Conservation (phyloP, 805 yeast genomes). For the Yarrowia bubula region DNA sequence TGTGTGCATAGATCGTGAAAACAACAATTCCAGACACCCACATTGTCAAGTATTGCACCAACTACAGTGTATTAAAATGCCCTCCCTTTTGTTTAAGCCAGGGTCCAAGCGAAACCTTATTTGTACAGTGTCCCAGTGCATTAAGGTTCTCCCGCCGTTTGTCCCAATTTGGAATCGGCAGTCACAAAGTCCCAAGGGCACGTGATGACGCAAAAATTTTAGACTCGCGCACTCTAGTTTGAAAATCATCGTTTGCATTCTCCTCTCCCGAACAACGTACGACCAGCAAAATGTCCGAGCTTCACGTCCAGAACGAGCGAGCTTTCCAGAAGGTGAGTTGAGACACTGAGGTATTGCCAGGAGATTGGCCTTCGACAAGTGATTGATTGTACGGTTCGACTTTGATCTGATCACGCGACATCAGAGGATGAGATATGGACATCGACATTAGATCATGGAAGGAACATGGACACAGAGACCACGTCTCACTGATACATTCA, state of each 20-base stretch:
- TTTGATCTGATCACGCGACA: slow-evolving; percentile 7
- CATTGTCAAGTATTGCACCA: no score
- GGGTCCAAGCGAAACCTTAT: background rate
- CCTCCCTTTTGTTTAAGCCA: no score
- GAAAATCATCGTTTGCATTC: slow-evolving; percentile 26
- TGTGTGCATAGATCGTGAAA: no score
- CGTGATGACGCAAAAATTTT: slow-evolving; percentile 28
- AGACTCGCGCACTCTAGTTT: slow-evolving; percentile 13
- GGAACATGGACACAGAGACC: no score
- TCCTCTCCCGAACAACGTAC: slow-evolving; percentile 26
- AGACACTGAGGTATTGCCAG: slow-evolving; percentile 41
- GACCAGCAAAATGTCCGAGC: slow-evolving; percentile 57
- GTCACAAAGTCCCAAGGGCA: slow-evolving; percentile 23
- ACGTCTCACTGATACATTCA: background rate
- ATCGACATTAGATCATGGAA: background rate
- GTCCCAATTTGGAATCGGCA: slow-evolving; percentile 13
- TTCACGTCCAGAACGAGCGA: slow-evolving; percentile 99
- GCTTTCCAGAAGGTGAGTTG: slow-evolving; percentile 99
- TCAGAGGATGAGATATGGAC: no score
- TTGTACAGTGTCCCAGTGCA: no score
- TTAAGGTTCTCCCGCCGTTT: background rate
- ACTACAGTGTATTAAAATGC: no score
- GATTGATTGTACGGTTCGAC: no score
- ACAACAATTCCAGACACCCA: no score
- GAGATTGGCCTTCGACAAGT: background rate